Evolutionary conservation across 352 stramenopile genomes (phyloP), one percentile per base, ranked within the genome.

Genomic region (Phytophthora pluvialis): DNA sequence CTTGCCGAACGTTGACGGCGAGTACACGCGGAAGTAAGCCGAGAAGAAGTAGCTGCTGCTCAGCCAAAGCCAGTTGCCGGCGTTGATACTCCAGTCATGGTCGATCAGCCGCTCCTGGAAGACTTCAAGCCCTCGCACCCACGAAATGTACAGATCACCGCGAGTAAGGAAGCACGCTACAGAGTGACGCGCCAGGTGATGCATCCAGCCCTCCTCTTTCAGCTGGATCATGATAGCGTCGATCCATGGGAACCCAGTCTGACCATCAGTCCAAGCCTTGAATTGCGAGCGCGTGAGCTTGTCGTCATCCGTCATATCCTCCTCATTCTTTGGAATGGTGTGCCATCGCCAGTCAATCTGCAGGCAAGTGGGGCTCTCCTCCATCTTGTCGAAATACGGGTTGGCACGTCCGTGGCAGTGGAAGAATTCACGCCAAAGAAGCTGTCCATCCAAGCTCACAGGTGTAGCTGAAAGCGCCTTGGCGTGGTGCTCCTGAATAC

Each of bases 151-250:
- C 18, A 99, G 73, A 72, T 99, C 97, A 5, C 97, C 97, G n/a
- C 97, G 83, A 29, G 97, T 99, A 16, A 99, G 78, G 67, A 99
- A 99, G 69, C 97, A 99, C 12, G 97, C 97, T 16, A 99, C 96
- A 18, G 95, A 94, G 75, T 99, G 97, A 31, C 97, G 77, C 18
- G 89, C 95, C 29, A 95, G 61, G 60, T 95, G 86, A 64, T 95
- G 87, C 77, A 94, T 93, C 88, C 88, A 98, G 7, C 93, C 91
- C 77, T 98, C 90, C 31, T 91, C 70, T 49, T 84, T 78, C 2
- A 98, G 73, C 70, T 98, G 93, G 5, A 89, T 93, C 97, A 99
- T 99, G 71, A 96, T 96, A 39, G 97, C 97, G 67, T 99, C 97
- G 67, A 99, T 99, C 80, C 92, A 99, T 15, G 97, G 97, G 73